Percentiles rank a stretch among this genome's conserved stretches.
Evolutionary conservation across 352 stramenopile species (phyloP).

Genomic region (Phytophthora nicotianae): DNA sequence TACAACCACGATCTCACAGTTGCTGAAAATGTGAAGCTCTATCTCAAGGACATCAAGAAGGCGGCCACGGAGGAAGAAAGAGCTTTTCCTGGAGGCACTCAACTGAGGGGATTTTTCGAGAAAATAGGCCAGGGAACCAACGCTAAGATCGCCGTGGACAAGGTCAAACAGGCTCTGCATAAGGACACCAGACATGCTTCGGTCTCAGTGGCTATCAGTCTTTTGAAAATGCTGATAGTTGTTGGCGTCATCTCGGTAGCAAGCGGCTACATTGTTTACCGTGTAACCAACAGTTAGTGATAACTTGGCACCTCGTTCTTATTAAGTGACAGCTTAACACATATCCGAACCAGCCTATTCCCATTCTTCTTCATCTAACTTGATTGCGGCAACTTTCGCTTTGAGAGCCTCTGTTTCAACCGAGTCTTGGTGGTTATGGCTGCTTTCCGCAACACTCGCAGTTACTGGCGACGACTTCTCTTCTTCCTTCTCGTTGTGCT

Average conservation of each 20-base stretch:
- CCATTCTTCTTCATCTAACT: conserved; percentile 41
- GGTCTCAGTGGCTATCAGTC: conserved; percentile 17
- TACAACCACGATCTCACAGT: neutral
- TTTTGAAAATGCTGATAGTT: conserved; percentile 25
- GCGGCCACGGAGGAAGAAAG: conserved; percentile 12
- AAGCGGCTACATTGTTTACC: conserved; percentile 29
- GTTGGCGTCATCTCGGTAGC: conserved; percentile 17
- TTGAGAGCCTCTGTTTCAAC: conserved; percentile 17
- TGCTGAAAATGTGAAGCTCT: conserved; percentile 5
- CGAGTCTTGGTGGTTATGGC: conserved; percentile 6
- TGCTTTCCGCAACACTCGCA: conserved; percentile 4
- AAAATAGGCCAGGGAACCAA: neutral
- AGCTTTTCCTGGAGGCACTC: conserved; percentile 2
- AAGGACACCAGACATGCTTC: conserved; percentile 22
- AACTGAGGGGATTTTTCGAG: conserved; percentile 11
- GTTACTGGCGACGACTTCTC: conserved; percentile 4
- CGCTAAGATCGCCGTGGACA: conserved; percentile 5
- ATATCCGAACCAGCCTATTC: conserved; percentile 4
- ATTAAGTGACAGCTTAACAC: neutral
- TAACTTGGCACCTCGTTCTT: neutral
- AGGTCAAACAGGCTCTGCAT: conserved; percentile 18
- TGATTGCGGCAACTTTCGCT: conserved; percentile 32
- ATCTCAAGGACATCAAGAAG: conserved; percentile 6
- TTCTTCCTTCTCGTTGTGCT: conserved; percentile 19
- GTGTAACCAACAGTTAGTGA: conserved; percentile 11